These are phyloP conservation scores for Taphrina flavorubra DNA, from an alignment of 1,139 yeast species.

Conservation along the genomic window DNA sequence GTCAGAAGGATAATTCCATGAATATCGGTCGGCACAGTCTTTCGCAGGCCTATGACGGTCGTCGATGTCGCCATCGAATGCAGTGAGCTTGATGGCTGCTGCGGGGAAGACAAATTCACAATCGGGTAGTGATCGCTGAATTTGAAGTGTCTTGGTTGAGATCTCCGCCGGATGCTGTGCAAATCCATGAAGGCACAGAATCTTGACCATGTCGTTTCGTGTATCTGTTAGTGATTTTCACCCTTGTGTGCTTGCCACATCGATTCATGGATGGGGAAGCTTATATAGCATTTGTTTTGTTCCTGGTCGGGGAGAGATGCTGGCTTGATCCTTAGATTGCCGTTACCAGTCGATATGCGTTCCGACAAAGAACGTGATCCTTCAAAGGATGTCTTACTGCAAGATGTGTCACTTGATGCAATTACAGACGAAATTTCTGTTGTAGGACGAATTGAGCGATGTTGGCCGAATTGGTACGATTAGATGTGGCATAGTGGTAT, in stretches of 20 bases:
- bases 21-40: constrained; percentile 13
- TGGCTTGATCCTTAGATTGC: too few species aligned
- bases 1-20: constrained; percentile 29
- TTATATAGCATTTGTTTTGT: too few species aligned
- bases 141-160: constrained; percentile 18
- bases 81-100: constrained; percentile 21
- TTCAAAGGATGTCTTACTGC: neutral
- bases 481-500: neutral
- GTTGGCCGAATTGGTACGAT: neutral
- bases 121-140: constrained; percentile 19
- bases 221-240: neutral
- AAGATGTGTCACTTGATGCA: neutral
- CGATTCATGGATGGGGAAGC: neutral
- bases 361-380: neutral
- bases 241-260: neutral
- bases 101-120: constrained; percentile 22
- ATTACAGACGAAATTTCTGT: neutral
- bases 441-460: constrained; percentile 7
- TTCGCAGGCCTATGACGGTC: constrained; percentile 20
- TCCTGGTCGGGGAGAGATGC: too few species aligned
- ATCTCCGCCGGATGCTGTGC: constrained; percentile 49
- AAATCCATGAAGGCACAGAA: constrained; percentile 64
- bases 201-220: constrained; percentile 49
- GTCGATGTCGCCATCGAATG: constrained; percentile 28
- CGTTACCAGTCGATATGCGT: too few species aligned